phyloP scores from a whole-genome alignment of 1,139 yeast species.

The Pichiaceae sp. region DNA sequence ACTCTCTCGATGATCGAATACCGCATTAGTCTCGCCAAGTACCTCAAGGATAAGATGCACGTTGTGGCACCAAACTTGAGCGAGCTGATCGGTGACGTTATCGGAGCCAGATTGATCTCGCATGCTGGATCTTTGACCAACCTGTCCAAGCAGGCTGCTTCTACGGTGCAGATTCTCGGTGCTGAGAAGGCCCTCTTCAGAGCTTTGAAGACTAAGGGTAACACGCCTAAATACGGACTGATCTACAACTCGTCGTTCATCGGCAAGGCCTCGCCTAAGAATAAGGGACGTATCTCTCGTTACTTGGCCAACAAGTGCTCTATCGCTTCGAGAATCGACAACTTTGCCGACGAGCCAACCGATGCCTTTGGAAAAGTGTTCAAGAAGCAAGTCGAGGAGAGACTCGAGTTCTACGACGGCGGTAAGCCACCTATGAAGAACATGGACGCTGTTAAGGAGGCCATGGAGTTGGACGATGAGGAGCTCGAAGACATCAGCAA shows the following conservation, averaged over 20 bases:
- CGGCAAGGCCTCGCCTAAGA: slow-evolving; percentile 93
- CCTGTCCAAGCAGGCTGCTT: slow-evolving; percentile 96
- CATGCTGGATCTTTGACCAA: slow-evolving; percentile 97
- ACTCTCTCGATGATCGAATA: slow-evolving; percentile 90
- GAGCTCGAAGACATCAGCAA: slow-evolving; percentile 49
- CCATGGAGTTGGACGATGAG: slow-evolving; percentile 60
- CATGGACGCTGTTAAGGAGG: slow-evolving; percentile 87
- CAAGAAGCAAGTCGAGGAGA: slow-evolving; percentile 96
- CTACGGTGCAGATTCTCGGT: slow-evolving; percentile 96
- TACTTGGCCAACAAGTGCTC: slow-evolving; percentile 98
- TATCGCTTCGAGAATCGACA: slow-evolving; percentile 96
- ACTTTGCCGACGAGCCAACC: slow-evolving; percentile 81
- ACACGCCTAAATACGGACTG: slow-evolving; percentile 97
- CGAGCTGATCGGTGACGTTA: slow-evolving; percentile 94
- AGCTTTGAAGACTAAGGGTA: slow-evolving; percentile 96
- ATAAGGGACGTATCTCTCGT: slow-evolving; percentile 98
- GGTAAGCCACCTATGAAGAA: slow-evolving; percentile 97
- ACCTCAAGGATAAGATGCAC: slow-evolving; percentile 92
- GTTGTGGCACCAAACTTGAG: slow-evolving; percentile 97
- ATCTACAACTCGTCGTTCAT: slow-evolving; percentile 95
- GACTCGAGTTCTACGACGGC: slow-evolving; percentile 90
- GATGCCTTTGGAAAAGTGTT: slow-evolving; percentile 84
- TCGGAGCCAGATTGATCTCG: slow-evolving; percentile 96
- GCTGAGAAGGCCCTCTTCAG: slow-evolving; percentile 98
- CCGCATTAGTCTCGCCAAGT: slow-evolving; percentile 80